Conservation (phyloP, 148 eudicot species). For the Camellia japonica region DNA sequence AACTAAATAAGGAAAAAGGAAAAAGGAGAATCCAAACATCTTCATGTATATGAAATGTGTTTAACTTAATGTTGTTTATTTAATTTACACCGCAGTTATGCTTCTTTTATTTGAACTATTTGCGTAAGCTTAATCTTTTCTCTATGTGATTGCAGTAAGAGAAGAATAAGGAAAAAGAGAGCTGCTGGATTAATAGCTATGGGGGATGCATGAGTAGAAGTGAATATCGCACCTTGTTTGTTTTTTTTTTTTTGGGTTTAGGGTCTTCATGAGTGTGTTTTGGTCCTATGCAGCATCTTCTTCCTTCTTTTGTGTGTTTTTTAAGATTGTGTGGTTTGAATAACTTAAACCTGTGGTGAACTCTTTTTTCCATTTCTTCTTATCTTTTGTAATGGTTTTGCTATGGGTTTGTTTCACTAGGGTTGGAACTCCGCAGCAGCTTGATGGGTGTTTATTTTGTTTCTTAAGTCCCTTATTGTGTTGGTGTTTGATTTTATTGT, state of each 20-base stretch:
- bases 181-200: conserved; percentile 4
- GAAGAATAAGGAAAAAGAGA: neutral
- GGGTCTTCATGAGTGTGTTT: neutral
- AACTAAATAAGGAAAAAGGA: no score
- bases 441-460: no score
- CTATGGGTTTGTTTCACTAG: no score
- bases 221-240: conserved; percentile 29
- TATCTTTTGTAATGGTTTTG: neutral
- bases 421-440: no score
- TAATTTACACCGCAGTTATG: neutral
- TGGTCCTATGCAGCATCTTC: neutral
- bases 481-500: no score
- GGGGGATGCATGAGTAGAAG: conserved; percentile 11
- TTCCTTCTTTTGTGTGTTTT: neutral
- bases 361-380: neutral
- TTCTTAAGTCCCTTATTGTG: no score
- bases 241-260: neutral
- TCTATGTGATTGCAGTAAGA: neutral
- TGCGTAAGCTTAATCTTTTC: neutral
- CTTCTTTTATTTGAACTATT: neutral
- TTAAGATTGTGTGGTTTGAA: neutral
- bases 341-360: neutral
- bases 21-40: no score
- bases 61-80: neutral
- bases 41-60: neutral